Conservation (phyloP, 2,329 filamentous ascomycete genomes). For the Pseudogymnoascus pannorum region DNA sequence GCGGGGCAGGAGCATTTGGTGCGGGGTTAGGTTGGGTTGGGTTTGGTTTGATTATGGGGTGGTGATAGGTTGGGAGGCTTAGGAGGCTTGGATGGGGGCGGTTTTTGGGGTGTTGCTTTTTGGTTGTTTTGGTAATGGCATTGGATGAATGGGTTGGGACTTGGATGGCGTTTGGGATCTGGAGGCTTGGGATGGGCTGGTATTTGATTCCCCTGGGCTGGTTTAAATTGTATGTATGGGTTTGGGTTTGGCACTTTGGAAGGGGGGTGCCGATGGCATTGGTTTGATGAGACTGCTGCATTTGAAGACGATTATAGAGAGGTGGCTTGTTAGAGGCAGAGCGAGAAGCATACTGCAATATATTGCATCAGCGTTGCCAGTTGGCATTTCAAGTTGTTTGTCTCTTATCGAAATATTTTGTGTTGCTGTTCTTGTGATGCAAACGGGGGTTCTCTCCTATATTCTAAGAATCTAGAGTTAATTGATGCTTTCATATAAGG, state of each 20-base stretch:
- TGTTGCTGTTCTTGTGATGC: not conserved
- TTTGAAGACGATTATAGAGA: not conserved
- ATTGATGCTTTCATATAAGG: not conserved
- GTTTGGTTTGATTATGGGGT: not conserved
- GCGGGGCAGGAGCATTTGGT: constrained; percentile 61
- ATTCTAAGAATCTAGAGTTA: not conserved
- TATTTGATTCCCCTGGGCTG: constrained; percentile 1
- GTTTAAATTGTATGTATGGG: not conserved
- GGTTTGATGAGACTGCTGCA: not conserved
- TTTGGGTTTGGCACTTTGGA: constrained; percentile 4
- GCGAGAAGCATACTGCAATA: constrained; percentile 1
- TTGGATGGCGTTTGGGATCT: not conserved
- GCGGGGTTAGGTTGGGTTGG: constrained; percentile 3
- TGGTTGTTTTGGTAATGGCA: not conserved
- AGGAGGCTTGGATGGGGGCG: not conserved
- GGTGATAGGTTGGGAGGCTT: not conserved
- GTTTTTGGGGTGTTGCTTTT: not conserved
- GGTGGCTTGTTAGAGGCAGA: not conserved
- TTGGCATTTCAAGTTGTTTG: not conserved
- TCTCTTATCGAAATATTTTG: not conserved
- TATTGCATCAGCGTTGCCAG: constrained; percentile 4
- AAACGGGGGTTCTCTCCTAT: not conserved
- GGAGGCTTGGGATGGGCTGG: not conserved
- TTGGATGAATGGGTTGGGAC: not conserved
- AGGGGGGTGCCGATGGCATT: not conserved